phyloP scores from a whole-genome alignment of 805 yeast genomes.

The Aciculoconidium aculeatum region DNA sequence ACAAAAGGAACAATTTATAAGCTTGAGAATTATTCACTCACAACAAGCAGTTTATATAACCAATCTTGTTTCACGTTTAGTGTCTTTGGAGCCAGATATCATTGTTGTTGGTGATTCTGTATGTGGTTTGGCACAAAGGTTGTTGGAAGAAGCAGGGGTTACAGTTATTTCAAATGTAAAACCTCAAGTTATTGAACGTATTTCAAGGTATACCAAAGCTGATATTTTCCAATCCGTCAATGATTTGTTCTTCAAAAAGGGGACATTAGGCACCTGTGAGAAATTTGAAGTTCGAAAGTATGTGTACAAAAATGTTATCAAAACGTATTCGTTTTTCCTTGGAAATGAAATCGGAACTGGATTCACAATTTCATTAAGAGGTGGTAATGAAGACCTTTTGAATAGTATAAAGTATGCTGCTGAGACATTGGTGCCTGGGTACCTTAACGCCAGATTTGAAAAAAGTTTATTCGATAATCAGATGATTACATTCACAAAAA shows the following conservation, averaged over 20 bases:
- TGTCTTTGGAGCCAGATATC: conserved; percentile 71
- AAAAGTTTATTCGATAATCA: conserved; percentile 28
- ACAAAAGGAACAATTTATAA: conserved; percentile 71
- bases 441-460: conserved; percentile 77
- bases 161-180: conserved; percentile 79
- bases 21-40: conserved; percentile 75
- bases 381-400: conserved; percentile 57
- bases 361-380: conserved; percentile 81
- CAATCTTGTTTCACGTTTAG: conserved; percentile 73
- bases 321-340: conserved; percentile 71
- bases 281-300: conserved; percentile 66
- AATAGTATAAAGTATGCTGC: conserved; percentile 69
- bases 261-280: conserved; percentile 65
- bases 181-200: conserved; percentile 71
- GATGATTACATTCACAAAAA: conserved; percentile 10
- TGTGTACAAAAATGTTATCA: conserved; percentile 47
- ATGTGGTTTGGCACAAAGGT: conserved; percentile 72
- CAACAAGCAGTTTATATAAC: conserved; percentile 84
- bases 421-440: conserved; percentile 73
- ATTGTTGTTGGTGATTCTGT: conserved; percentile 74
- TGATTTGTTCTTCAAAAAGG: conserved; percentile 60
- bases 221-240: conserved; percentile 86
- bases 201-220: conserved; percentile 74
- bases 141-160: conserved; percentile 68
- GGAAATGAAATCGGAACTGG: conserved; percentile 76